Percentiles rank a stretch among this genome's conserved stretches.
phyloP scores from a whole-genome alignment of 2,329 filamentous ascomycete species.

The Fusarium mexicanum region DNA sequence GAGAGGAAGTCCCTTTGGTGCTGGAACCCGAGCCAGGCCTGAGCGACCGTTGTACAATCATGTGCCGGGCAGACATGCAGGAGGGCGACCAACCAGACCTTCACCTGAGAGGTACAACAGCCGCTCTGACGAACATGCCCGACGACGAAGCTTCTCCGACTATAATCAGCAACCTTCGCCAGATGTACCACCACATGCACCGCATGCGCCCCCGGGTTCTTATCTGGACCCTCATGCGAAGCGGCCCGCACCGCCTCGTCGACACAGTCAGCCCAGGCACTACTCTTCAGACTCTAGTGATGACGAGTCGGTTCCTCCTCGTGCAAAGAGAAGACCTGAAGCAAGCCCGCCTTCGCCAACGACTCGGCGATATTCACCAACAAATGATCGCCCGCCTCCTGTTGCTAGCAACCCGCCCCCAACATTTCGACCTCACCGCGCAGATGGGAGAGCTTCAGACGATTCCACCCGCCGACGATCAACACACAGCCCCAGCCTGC shows the following conservation, averaged over 20 bases:
- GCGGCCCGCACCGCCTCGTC: constrained; percentile 49
- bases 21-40: constrained; percentile 43
- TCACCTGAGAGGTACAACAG: constrained; percentile 50
- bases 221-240: constrained; percentile 50
- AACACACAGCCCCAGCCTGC: constrained; percentile 52
- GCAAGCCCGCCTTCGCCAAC: constrained; percentile 41
- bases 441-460: constrained; percentile 47
- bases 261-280: constrained; percentile 62
- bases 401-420: constrained; percentile 38
- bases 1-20: constrained; percentile 41
- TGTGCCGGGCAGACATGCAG: constrained; percentile 50
- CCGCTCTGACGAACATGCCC: constrained; percentile 53
- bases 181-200: constrained; percentile 40
- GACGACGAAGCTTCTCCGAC: constrained; percentile 63
- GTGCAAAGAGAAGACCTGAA: constrained; percentile 41
- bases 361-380: constrained; percentile 49
- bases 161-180: constrained; percentile 53
- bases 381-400: constrained; percentile 43
- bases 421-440: constrained; percentile 47
- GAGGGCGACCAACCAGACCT: constrained; percentile 46
- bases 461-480: constrained; percentile 47
- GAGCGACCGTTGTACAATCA: constrained; percentile 54
- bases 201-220: constrained; percentile 41
- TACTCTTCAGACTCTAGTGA: constrained; percentile 55
- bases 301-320: constrained; percentile 48